These are phyloP conservation scores for Lactifluus hygrophoroides DNA, from an alignment of 768 basidiomycete species.

Conservation along the genomic window DNA sequence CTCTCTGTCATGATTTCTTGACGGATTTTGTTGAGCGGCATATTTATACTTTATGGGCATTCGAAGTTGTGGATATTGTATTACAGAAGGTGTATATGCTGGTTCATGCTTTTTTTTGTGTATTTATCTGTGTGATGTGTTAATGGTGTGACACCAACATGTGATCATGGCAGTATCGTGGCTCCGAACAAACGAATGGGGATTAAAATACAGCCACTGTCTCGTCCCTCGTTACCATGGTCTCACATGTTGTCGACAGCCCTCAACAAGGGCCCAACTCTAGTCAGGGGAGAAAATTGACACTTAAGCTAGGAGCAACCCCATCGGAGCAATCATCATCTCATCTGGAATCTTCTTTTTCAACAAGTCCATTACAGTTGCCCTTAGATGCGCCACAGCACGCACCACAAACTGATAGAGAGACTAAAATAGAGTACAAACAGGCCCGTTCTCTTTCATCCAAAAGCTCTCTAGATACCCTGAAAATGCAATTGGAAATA, in stretches of 20 bases:
- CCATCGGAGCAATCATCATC: not conserved
- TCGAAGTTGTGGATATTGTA: not conserved
- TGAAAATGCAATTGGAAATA: not conserved
- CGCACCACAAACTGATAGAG: not conserved
- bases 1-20: not conserved
- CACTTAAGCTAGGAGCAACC: not conserved
- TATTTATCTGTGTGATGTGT: not conserved
- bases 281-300: not conserved
- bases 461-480: not conserved
- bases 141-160: not conserved
- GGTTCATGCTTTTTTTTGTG: not conserved
- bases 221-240: slow-evolving; percentile 1
- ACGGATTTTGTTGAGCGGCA: not conserved
- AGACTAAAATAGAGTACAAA: not conserved
- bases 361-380: not conserved
- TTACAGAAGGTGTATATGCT: not conserved
- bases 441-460: not conserved
- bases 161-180: not conserved
- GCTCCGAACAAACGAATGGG: not conserved
- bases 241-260: not conserved
- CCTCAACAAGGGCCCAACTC: not conserved
- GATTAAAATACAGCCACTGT: too few relatives aligned
- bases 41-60: not conserved
- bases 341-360: not conserved
- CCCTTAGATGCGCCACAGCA: not conserved